Percentiles rank a stretch among this genome's conserved stretches.
Conservation (phyloP, 768 basidiomycete genomes). For the Hypsizygus marmoreus region DNA sequence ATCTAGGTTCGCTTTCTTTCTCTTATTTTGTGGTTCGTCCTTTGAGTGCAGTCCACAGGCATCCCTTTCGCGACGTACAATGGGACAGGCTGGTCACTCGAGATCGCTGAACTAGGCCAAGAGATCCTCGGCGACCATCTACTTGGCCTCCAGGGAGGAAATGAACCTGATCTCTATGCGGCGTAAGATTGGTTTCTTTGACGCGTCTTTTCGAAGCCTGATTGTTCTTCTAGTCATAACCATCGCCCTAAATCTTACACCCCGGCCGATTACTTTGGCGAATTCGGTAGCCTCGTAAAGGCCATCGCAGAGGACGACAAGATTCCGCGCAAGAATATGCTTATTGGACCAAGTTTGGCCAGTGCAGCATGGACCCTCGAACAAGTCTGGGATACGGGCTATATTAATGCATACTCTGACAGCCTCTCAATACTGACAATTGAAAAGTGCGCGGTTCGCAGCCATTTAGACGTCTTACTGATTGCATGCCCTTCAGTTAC, state of each 20-base stretch:
- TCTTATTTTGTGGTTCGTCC: neutral
- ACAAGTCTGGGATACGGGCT: constrained; percentile 52
- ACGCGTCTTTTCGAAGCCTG: constrained; percentile 1
- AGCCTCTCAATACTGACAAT: constrained; percentile 49
- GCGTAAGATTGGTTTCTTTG: constrained; percentile 20
- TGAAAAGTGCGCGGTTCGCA: constrained; percentile 46
- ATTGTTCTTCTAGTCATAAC: constrained; percentile 16
- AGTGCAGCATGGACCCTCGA: constrained; percentile 52
- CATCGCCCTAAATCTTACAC: constrained; percentile 26
- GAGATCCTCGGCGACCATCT: constrained; percentile 63
- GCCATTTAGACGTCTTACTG: neutral
- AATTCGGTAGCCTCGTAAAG: constrained; percentile 45
- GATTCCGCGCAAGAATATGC: constrained; percentile 38
- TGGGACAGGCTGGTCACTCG: constrained; percentile 56
- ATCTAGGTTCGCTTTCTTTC: constrained; percentile 41
- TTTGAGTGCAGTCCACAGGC: constrained; percentile 20
- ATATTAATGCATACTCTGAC: constrained; percentile 40
- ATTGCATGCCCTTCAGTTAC: constrained; percentile 34
- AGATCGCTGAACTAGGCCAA: constrained; percentile 60
- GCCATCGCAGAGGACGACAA: constrained; percentile 37
- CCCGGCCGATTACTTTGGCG: constrained; percentile 45
- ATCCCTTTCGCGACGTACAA: constrained; percentile 80
- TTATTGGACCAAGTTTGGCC: constrained; percentile 66
- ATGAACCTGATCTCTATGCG: constrained; percentile 78
- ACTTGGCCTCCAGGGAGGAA: constrained; percentile 68